phyloP scores from a whole-genome alignment of 768 basidiomycete species.

The Gyrodon lividus region DNA sequence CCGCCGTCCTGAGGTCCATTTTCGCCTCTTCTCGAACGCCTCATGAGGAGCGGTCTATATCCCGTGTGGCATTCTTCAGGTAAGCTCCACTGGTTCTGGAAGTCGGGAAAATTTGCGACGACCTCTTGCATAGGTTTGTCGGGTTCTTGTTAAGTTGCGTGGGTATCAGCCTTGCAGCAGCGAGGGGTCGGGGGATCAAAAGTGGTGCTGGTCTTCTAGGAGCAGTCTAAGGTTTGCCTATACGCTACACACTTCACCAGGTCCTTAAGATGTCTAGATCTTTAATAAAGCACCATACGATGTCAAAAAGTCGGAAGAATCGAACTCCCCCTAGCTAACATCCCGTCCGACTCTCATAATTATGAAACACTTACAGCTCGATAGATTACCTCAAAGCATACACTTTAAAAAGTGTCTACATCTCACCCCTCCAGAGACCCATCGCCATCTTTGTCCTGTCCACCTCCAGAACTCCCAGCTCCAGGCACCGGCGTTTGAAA shows the following conservation, averaged over 20 bases:
- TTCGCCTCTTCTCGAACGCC: slow-evolving; percentile 84
- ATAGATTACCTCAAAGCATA: not conserved
- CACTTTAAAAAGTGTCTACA: not conserved
- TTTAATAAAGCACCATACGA: not conserved
- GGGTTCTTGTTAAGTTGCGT: slow-evolving; percentile 83
- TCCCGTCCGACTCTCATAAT: not conserved
- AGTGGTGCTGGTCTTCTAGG: slow-evolving; percentile 66
- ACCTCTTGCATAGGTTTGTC: slow-evolving; percentile 53
- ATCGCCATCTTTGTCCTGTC: slow-evolving; percentile 12
- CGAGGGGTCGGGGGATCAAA: slow-evolving; percentile 67
- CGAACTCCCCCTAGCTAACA: too few species aligned
- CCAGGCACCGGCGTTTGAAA: slow-evolving; percentile 26
- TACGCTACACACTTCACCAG: not conserved
- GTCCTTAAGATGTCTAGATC: not conserved
- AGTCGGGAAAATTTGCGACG: not conserved
- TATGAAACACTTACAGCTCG: too few species aligned
- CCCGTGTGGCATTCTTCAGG: slow-evolving; percentile 86
- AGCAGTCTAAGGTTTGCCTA: slow-evolving; percentile 42
- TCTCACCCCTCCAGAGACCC: slow-evolving; percentile 21
- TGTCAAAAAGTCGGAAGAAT: not conserved
- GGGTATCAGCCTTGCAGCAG: slow-evolving; percentile 73
- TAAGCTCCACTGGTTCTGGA: slow-evolving; percentile 26
- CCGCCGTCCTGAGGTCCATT: slow-evolving; percentile 77
- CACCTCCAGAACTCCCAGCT: slow-evolving; percentile 10
- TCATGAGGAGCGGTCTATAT: slow-evolving; percentile 80